Conservation (phyloP, 768 basidiomycete species). For the Mycena olivaceomarginata region DNA sequence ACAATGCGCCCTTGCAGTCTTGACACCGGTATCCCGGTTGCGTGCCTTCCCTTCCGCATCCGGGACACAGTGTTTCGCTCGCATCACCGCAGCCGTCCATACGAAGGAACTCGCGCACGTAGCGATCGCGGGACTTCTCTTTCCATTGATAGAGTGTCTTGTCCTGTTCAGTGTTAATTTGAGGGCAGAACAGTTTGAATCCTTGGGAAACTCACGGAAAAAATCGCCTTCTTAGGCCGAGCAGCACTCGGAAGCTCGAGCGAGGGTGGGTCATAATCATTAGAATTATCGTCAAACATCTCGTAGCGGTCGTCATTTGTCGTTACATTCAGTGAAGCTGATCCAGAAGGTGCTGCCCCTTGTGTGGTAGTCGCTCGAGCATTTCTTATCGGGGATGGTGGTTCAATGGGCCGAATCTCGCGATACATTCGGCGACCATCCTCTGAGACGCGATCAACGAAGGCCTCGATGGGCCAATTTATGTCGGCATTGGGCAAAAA, state of each 20-base stretch:
- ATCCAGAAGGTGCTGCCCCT: too few relatives aligned
- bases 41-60: too few relatives aligned
- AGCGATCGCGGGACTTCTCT: neutral
- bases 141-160: conserved; percentile 7
- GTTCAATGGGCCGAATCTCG: neutral
- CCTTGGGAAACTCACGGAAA: neutral
- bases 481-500: neutral
- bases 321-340: too few relatives aligned
- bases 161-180: conserved; percentile 8
- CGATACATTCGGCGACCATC: neutral
- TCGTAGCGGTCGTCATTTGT: too few relatives aligned
- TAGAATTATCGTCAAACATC: too few relatives aligned
- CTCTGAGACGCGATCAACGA: neutral
- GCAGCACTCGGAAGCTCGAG: too few relatives aligned
- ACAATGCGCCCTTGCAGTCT: too few relatives aligned
- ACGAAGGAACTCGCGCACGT: conserved; percentile 6
- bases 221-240: neutral
- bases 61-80: too few relatives aligned
- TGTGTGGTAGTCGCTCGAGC: neutral
- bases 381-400: neutral
- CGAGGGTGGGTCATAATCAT: too few relatives aligned
- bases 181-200: too few relatives aligned
- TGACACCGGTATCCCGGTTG: too few relatives aligned
- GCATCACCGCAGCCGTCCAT: conserved; percentile 7
- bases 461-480: neutral